Evolutionary conservation across 1,284 basidiomycete genomes (phyloP), one percentile per base, ranked within the genome.

Genomic region (Ceratobasidium sp.): DNA sequence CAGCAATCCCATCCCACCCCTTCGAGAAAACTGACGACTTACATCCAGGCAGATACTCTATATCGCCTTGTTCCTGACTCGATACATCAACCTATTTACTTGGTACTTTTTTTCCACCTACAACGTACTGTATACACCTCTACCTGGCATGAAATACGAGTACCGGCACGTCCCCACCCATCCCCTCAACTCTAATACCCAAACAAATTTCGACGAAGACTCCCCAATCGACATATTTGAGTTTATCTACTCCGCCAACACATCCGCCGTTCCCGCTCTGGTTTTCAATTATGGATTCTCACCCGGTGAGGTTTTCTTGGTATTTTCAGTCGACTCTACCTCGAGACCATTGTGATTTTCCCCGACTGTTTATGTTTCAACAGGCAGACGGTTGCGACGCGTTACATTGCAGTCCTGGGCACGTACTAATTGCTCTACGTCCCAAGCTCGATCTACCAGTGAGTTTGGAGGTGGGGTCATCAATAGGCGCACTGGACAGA

Each of bases 301-400:
- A 28, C 79, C 91, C 72, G 86, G 89, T 71, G 96, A 98, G 82
- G 86, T 98, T 81, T 86, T 96, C 56, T 99, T 98, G 97, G 91
- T 96, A 0, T 99, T 98, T 89, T 97, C 96, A 81, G 99, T 99
- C n/a, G n/a, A n/a, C n/a, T n/a, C 87, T 99, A 96, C 91, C 90
- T 98, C 79, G 98, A 99, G 87, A 88, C 94, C 28, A 95, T 99
- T 80, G 97, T 97, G 26, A 99, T 99, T 83, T 90, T 70, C 98
- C 98, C 1, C 97, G 99, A 85, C 87, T 99, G 78, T 99, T 99
- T 88, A 96, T 99, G 94, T 91, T 99, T 64, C 97, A 99, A 86
- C 91, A 98, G 77, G 98, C 97, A 0, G n/a, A n/a, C n/a, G n/a
- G n/a, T n/a, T n/a, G n/a, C n/a, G n/a, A n/a, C n/a, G n/a, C n/a